A percentile compares a stretch with the other conserved stretches of the same genome.
Evolutionary conservation across 305 asterid species (phyloP).

Genomic region (Striga hermonthica): DNA sequence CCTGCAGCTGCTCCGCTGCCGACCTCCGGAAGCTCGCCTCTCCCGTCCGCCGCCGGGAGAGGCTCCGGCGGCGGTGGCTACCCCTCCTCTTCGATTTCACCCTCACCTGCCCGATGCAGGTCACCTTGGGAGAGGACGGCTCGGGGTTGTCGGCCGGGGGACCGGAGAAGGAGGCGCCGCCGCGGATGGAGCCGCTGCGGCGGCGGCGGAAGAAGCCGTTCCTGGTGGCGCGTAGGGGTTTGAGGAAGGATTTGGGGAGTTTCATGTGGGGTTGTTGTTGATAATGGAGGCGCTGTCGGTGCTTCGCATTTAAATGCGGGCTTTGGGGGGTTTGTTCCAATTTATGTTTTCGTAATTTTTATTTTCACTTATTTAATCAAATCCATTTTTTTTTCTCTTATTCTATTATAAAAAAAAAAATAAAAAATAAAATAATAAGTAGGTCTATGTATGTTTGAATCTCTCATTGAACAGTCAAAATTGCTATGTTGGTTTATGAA

Average conservation of each 20-base stretch:
- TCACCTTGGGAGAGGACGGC: constrained; percentile 91
- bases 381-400: no score
- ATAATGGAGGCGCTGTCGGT: no score
- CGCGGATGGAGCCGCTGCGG: constrained; percentile 33
- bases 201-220: constrained; percentile 45
- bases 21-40: constrained; percentile 57
- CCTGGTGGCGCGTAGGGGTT: constrained; percentile 53
- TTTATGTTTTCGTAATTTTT: no score
- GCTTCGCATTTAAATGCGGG: no score
- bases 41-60: constrained; percentile 43
- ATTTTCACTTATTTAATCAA: no score
- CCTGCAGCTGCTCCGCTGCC: constrained; percentile 34
- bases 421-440: no score
- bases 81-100: constrained; percentile 79
- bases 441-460: no score
- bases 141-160: constrained; percentile 57
- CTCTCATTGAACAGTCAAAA: no score
- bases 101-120: constrained; percentile 92
- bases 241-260: constrained; percentile 62
- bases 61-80: constrained; percentile 47
- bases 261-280: constrained; percentile 39
- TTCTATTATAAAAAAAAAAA: no score
- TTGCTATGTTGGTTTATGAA: no score
- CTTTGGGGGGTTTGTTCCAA: no score
- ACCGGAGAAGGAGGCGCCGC: constrained; percentile 28